Conservation (phyloP, 805 yeast genomes). For the Candida vartiovaarae region DNA sequence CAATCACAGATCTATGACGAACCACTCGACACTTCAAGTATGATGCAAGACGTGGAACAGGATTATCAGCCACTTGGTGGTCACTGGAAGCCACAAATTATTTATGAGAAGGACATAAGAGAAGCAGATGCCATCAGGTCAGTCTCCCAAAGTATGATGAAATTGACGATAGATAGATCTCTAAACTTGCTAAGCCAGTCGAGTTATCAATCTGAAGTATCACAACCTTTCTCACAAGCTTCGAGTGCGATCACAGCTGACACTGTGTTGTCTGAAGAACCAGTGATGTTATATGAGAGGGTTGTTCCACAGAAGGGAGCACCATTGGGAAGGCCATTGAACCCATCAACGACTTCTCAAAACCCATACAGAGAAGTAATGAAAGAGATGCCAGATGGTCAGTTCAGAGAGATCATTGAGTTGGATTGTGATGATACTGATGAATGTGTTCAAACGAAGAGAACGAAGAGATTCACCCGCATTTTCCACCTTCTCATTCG, state of each 20-base stretch:
- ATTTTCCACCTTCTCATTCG: constrained; percentile 18
- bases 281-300: too few species aligned
- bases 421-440: constrained; percentile 17
- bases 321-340: too few species aligned
- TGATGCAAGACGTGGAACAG: not conserved
- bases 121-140: not conserved
- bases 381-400: constrained; percentile 15
- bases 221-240: constrained; percentile 18
- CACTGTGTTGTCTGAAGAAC: constrained; percentile 2
- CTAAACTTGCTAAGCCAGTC: constrained; percentile 17
- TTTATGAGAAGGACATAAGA: not conserved
- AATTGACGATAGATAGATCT: not conserved
- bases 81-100: not conserved
- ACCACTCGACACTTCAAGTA: not conserved
- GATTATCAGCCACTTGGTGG: not conserved
- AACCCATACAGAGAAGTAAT: not conserved
- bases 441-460: not conserved
- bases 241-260: constrained; percentile 9
- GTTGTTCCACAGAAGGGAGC: too few species aligned
- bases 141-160: too few species aligned
- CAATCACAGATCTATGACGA: constrained; percentile 11
- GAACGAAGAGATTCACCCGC: constrained; percentile 3
- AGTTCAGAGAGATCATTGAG: constrained; percentile 16
- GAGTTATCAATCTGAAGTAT: constrained; percentile 20
- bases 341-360: not conserved